Conservation (phyloP, 2,329 filamentous ascomycete genomes). For the Mycocentrospora acerina region DNA sequence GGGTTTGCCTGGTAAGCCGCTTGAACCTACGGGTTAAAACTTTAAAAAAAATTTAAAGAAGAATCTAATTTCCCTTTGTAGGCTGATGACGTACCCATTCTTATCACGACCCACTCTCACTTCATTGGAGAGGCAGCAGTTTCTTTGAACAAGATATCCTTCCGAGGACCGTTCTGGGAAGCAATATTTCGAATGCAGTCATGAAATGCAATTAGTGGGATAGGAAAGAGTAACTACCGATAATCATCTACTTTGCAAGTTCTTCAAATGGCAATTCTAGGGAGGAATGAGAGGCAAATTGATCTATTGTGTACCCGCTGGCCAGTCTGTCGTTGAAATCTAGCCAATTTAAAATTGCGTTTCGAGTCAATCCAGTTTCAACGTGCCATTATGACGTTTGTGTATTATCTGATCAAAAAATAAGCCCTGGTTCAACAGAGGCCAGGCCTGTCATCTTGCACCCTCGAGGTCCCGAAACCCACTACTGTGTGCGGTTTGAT, state of each 20-base stretch:
- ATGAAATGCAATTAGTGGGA: constrained; percentile 12
- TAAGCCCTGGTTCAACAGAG: too few relatives aligned
- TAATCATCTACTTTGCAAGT: constrained; percentile 31
- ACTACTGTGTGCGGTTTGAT: too few relatives aligned
- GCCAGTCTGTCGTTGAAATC: constrained; percentile 32
- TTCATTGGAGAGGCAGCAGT: constrained; percentile 37
- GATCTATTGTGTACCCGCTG: constrained; percentile 21
- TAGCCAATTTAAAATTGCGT: constrained; percentile 28
- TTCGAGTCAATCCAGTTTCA: too few relatives aligned
- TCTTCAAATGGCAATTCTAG: constrained; percentile 23
- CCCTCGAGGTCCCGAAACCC: too few relatives aligned
- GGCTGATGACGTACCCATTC: constrained; percentile 40
- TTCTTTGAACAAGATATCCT: constrained; percentile 15
- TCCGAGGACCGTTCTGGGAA: constrained; percentile 17
- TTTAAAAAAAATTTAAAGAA: too few relatives aligned
- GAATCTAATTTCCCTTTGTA: constrained; percentile 13
- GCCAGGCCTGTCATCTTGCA: too few relatives aligned
- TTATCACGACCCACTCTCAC: constrained; percentile 40
- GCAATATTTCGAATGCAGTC: constrained; percentile 16
- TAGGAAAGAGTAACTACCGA: constrained; percentile 23
- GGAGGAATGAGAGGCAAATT: constrained; percentile 27
- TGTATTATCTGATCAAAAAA: too few relatives aligned
- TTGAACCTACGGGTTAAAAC: too few relatives aligned
- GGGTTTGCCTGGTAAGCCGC: constrained; percentile 39
- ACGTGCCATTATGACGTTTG: too few relatives aligned